Conservation (phyloP, 345 rosid genomes). For the Crucihimalaya himalaica region DNA sequence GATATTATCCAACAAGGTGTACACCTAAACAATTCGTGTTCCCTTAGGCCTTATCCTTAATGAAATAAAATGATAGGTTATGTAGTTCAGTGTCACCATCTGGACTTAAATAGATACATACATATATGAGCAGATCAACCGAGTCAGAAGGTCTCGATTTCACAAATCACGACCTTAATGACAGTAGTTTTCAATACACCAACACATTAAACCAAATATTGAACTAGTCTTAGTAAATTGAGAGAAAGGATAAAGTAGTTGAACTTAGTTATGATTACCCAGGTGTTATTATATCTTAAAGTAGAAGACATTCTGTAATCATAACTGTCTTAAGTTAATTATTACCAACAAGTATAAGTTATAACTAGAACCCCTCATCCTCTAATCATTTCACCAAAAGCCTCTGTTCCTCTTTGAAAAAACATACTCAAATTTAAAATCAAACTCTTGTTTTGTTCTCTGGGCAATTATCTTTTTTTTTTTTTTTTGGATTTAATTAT, state of each 20-base stretch:
- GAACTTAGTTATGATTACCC: constrained; percentile 10
- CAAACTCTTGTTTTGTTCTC: constrained; percentile 30
- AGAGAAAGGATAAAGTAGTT: neutral
- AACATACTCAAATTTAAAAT: constrained; percentile 17
- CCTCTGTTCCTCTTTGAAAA: neutral
- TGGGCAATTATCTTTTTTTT: neutral
- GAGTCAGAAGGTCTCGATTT: neutral
- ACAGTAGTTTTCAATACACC: neutral
- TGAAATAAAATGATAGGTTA: neutral
- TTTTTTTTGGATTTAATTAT: neutral
- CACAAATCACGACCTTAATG: neutral
- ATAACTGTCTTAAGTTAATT: constrained; percentile 25
- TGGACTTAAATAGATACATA: neutral
- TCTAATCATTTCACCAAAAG: constrained; percentile 36
- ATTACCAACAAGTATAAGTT: constrained; percentile 21
- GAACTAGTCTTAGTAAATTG: neutral
- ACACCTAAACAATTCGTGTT: neutral
- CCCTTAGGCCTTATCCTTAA: neutral
- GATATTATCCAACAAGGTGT: neutral
- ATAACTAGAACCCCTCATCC: constrained; percentile 32
- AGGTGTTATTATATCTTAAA: constrained; percentile 32
- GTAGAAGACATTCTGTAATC: constrained; percentile 38
- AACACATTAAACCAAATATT: neutral
- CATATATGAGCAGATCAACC: constrained; percentile 4
- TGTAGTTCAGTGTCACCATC: neutral